Conservation (phyloP, 176 grass and related monocot genomes). For the Metroxylon sagu region DNA sequence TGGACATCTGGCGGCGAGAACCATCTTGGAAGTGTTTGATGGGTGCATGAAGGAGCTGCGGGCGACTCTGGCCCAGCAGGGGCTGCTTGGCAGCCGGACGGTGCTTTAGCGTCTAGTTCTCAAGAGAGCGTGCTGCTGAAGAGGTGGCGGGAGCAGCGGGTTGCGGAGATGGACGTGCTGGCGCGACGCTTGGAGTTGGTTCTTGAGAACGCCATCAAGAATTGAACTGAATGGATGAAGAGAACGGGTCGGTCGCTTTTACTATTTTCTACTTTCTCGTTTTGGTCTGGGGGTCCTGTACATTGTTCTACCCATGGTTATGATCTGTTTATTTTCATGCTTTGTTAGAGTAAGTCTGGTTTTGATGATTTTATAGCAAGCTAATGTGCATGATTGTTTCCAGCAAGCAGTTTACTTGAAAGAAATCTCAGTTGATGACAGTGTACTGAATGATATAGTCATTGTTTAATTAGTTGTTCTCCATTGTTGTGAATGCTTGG, state of each 20-base stretch:
- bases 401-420: neutral
- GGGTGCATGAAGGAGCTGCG: slow-evolving; percentile 1
- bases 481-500: too few species aligned
- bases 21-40: slow-evolving; percentile 6
- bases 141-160: slow-evolving; percentile 10
- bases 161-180: slow-evolving; percentile 8
- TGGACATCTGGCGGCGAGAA: neutral
- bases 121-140: neutral
- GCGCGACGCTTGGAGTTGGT: slow-evolving; percentile 14
- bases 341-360: neutral
- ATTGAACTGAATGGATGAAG: slow-evolving; percentile 9
- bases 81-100: too few species aligned
- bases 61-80: neutral
- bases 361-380: neutral
- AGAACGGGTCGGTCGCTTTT: neutral
- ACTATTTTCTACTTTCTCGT: neutral
- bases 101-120: neutral
- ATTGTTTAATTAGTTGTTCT: neutral
- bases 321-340: too few species aligned
- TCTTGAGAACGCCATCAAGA: slow-evolving; percentile 9
- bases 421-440: neutral
- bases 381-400: neutral
- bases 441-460: neutral
- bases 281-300: neutral
- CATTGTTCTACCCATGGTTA: neutral